Conservation (phyloP, 1,284 basidiomycete genomes). For the Boletus nobilissimus region DNA sequence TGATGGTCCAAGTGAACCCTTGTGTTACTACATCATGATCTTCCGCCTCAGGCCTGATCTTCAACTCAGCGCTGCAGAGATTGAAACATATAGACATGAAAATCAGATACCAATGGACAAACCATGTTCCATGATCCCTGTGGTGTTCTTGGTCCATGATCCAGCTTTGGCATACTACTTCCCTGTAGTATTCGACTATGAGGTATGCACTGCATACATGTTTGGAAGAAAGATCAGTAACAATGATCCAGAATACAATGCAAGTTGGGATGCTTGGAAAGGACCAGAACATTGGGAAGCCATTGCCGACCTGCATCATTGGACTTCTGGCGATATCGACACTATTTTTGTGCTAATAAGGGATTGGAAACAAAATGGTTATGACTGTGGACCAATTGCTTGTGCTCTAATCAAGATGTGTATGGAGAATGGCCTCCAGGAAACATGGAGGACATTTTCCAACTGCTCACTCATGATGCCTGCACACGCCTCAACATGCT, state of each 20-base stretch:
- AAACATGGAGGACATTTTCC: neutral
- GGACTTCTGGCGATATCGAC: neutral
- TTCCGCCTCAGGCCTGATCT: neutral
- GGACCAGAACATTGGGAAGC: constrained; percentile 16
- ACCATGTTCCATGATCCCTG: neutral
- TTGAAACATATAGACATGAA: neutral
- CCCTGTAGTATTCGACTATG: constrained; percentile 21
- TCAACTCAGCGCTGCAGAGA: neutral
- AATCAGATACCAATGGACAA: neutral
- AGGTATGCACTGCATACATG: neutral
- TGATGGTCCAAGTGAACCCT: neutral
- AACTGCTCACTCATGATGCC: neutral
- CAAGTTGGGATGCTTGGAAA: constrained; percentile 13
- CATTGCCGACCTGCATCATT: constrained; percentile 21
- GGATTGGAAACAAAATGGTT: constrained; percentile 29
- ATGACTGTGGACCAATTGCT: constrained; percentile 16
- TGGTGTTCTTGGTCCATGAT: constrained; percentile 3
- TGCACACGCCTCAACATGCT: constrained; percentile 1
- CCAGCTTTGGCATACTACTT: constrained; percentile 17
- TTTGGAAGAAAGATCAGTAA: constrained; percentile 1
- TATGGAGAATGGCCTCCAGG: constrained; percentile 2
- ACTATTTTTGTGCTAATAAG: neutral
- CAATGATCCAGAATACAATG: neutral
- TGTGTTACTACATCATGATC: neutral
- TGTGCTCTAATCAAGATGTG: constrained; percentile 6